These are phyloP conservation scores for Chrysoporthe austroafricana DNA, from an alignment of 2,329 filamentous ascomycete species.

Conservation along the genomic window DNA sequence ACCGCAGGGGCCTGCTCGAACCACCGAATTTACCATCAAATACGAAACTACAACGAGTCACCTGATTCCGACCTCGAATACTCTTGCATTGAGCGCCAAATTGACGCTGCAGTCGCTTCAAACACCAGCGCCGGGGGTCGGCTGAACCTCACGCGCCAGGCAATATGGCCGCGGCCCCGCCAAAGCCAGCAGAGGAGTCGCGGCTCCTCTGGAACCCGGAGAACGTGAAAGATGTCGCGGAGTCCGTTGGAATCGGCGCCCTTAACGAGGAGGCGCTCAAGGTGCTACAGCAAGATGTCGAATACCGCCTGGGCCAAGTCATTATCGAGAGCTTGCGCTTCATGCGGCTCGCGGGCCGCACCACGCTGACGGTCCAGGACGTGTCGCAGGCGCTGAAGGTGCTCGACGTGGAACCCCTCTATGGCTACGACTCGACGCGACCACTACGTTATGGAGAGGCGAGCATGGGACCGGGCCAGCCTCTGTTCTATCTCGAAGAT, in stretches of 20 bases:
- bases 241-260: conserved; percentile 85
- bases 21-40: neutral
- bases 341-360: conserved; percentile 90
- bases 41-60: neutral
- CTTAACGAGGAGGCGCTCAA: conserved; percentile 86
- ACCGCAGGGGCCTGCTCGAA: neutral
- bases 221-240: conserved; percentile 93
- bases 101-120: neutral
- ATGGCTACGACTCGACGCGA: conserved; percentile 92
- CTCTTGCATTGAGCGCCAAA: neutral
- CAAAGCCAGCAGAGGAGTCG: conserved; percentile 39
- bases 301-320: conserved; percentile 92
- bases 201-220: conserved; percentile 90
- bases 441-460: conserved; percentile 92
- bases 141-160: conserved; percentile 4
- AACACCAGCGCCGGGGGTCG: neutral
- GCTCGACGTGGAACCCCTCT: conserved; percentile 91
- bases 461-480: conserved; percentile 88
- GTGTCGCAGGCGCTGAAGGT: conserved; percentile 83
- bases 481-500: conserved; percentile 95
- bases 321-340: conserved; percentile 93
- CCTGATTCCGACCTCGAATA: neutral
- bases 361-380: conserved; percentile 85
- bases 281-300: conserved; percentile 88
- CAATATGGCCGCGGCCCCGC: conserved; percentile 28